Percentiles rank a stretch among this genome's conserved stretches.
Evolutionary conservation across 768 basidiomycete genomes (phyloP).

Genomic region (Cubamyces lactineus): DNA sequence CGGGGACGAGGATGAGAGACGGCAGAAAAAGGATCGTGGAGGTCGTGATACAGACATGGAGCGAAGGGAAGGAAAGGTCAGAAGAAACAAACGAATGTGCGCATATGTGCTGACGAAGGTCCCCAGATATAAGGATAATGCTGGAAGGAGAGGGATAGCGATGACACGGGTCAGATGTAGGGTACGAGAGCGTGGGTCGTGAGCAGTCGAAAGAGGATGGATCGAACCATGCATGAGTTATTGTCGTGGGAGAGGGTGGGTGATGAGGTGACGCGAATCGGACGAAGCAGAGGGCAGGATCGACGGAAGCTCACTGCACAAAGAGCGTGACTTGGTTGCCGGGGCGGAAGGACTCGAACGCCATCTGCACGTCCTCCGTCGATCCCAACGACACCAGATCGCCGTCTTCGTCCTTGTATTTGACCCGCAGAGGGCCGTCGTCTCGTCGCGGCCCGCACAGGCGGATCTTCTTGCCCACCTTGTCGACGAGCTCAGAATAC

Average conservation of each 20-base stretch:
- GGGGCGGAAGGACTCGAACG: slow-evolving; percentile 81
- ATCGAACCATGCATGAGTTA: not conserved
- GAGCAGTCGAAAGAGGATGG: slow-evolving; percentile 14
- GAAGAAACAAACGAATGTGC: slow-evolving; percentile 25
- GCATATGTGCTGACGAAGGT: slow-evolving; percentile 24
- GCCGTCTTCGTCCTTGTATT: slow-evolving; percentile 91
- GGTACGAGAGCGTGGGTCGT: slow-evolving; percentile 8
- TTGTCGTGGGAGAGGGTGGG: not conserved
- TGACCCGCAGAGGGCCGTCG: slow-evolving; percentile 81
- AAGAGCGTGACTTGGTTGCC: slow-evolving; percentile 83
- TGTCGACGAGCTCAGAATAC: slow-evolving; percentile 83
- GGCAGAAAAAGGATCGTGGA: slow-evolving; percentile 21
- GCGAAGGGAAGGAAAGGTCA: slow-evolving; percentile 8
- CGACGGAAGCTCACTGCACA: slow-evolving; percentile 58
- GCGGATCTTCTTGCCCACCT: slow-evolving; percentile 90
- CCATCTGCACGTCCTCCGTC: slow-evolving; percentile 93
- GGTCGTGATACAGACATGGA: slow-evolving; percentile 28
- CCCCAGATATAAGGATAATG: slow-evolving; percentile 31
- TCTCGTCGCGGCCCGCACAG: slow-evolving; percentile 83
- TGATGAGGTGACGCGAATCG: slow-evolving; percentile 19
- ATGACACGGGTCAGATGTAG: slow-evolving; percentile 15
- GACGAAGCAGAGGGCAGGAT: not conserved
- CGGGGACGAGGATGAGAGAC: slow-evolving; percentile 13
- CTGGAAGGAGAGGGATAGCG: slow-evolving; percentile 20
- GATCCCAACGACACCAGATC: slow-evolving; percentile 87